These are phyloP conservation scores for Dillenia suffruticosa DNA, from an alignment of 164 flowering plant genomes.

Conservation along the genomic window DNA sequence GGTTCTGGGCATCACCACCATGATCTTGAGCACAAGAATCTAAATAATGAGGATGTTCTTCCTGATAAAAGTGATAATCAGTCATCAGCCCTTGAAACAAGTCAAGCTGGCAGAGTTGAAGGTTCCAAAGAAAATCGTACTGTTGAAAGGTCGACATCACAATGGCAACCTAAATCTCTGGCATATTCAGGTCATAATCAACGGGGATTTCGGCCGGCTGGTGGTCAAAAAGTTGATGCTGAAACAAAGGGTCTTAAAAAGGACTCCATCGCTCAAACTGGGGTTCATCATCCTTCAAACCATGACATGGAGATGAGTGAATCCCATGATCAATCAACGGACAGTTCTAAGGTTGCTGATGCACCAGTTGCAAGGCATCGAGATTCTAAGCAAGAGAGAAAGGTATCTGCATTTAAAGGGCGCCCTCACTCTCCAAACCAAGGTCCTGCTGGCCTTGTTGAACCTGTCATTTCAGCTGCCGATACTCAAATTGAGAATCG, in stretches of 20 bases:
- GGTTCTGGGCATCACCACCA: conserved; percentile 21
- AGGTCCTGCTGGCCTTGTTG: conserved; percentile 19
- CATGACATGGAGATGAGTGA: conserved; percentile 13
- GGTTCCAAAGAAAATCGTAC: conserved; percentile 35
- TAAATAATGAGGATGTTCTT: conserved; percentile 12
- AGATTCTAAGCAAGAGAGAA: conserved; percentile 40
- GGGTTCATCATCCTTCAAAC: conserved; percentile 7
- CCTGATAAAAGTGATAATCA: conserved; percentile 17
- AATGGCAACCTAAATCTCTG: conserved; percentile 85
- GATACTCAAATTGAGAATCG: conserved; percentile 32
- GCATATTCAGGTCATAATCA: conserved; percentile 21
- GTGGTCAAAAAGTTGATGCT: conserved; percentile 22
- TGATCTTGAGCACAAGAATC: conserved; percentile 31
- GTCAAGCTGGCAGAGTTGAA: conserved; percentile 34
- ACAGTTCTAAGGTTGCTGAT: conserved; percentile 17
- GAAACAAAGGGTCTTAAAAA: conserved; percentile 30
- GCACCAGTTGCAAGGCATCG: conserved; percentile 17
- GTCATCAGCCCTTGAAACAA: conserved; percentile 21
- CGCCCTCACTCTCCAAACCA: conserved; percentile 28
- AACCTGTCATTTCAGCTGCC: conserved; percentile 21
- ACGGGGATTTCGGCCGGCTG: conserved; percentile 29
- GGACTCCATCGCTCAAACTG: conserved; percentile 26
- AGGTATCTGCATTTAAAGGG: conserved; percentile 24
- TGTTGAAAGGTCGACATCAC: conserved; percentile 41
- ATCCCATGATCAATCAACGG: conserved; percentile 12